These are phyloP conservation scores for Phytophthora uliginosa DNA, from an alignment of 352 stramenopile species.

Conservation along the genomic window DNA sequence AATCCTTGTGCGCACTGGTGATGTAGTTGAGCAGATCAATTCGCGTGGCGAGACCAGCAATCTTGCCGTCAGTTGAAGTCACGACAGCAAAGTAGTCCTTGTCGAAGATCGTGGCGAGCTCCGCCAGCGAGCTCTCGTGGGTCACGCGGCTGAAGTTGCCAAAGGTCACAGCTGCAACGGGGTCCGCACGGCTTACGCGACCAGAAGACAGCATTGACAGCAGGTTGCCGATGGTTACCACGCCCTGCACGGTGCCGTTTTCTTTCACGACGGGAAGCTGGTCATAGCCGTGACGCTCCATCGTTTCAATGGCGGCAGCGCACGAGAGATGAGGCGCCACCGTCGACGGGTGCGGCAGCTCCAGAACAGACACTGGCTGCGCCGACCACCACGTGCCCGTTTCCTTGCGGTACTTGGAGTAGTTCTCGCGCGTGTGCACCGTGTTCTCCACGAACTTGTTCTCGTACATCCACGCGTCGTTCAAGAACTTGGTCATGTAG, in stretches of 20 bases:
- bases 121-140: constrained; percentile 86
- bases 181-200: constrained; percentile 82
- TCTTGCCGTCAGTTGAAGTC: constrained; percentile 68
- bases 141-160: constrained; percentile 95
- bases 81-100: constrained; percentile 97
- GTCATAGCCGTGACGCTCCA: constrained; percentile 93
- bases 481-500: constrained; percentile 99
- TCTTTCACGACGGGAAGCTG: constrained; percentile 81
- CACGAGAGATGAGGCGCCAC: constrained; percentile 88
- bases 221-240: constrained; percentile 97
- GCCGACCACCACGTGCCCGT: constrained; percentile 94
- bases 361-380: constrained; percentile 85
- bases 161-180: constrained; percentile 93
- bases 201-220: constrained; percentile 91
- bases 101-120: constrained; percentile 96
- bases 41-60: constrained; percentile 95
- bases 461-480: constrained; percentile 95
- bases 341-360: constrained; percentile 86
- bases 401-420: constrained; percentile 71
- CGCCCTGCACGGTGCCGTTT: constrained; percentile 86
- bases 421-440: constrained; percentile 79
- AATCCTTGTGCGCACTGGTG: constrained; percentile 50
- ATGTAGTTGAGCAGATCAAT: constrained; percentile 98
- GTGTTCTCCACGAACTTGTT: constrained; percentile 79
- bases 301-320: constrained; percentile 93